phyloP scores from a whole-genome alignment of 192 early-diverging fungal species.

The Backusella morwellensis region DNA sequence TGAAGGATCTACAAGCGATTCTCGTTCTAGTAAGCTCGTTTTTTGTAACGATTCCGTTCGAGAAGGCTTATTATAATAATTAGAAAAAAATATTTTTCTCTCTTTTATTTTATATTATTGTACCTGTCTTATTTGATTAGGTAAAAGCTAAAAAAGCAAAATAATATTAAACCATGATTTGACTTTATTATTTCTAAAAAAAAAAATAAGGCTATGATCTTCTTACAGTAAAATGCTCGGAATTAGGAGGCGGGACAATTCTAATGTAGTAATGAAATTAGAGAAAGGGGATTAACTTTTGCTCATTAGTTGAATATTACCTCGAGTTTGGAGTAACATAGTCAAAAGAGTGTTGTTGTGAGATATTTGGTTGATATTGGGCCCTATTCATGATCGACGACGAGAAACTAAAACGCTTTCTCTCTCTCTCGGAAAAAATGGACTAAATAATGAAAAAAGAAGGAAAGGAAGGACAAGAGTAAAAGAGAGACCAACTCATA shows the following conservation, averaged over 20 bases:
- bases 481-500: neutral
- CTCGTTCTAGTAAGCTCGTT: neutral
- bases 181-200: neutral
- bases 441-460: neutral
- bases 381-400: neutral
- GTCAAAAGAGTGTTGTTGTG: slow-evolving; percentile 15
- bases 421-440: neutral
- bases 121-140: slow-evolving; percentile 12
- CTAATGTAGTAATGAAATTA: neutral
- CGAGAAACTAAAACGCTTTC: neutral
- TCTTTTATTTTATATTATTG: neutral
- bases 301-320: neutral
- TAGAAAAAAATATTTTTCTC: neutral
- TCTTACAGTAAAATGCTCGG: neutral
- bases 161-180: neutral
- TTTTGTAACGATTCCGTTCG: slow-evolving; percentile 6
- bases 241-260: slow-evolving; percentile 11
- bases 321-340: slow-evolving; percentile 23
- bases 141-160: neutral
- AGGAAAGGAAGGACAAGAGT: neutral
- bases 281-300: neutral
- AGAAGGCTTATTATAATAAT: neutral
- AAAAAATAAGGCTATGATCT: neutral
- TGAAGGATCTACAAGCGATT: slow-evolving; percentile 13
- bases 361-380: neutral